These are phyloP conservation scores for Daldinia loculata DNA, from an alignment of 495 filamentous ascomycete species.

Conservation along the genomic window DNA sequence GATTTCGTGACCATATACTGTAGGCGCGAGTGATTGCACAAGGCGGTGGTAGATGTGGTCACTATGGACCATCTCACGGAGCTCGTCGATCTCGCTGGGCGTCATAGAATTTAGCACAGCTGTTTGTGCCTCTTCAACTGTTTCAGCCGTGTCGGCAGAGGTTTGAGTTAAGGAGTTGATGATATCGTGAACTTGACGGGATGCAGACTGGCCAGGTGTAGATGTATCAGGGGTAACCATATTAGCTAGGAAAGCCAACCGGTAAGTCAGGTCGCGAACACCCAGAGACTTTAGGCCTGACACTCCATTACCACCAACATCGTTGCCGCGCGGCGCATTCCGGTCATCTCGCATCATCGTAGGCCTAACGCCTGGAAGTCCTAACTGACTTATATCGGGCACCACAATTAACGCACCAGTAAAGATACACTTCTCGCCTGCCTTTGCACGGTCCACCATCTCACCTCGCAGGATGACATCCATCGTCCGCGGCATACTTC, in stretches of 20 bases:
- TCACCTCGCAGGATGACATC: constrained; percentile 98
- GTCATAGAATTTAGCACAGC: constrained; percentile 86
- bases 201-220: constrained; percentile 66
- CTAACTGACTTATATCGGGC: constrained; percentile 94
- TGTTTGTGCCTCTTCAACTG: constrained; percentile 86
- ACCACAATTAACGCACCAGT: constrained; percentile 96
- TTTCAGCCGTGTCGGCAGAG: constrained; percentile 66
- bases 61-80: constrained; percentile 91
- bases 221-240: constrained; percentile 95
- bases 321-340: constrained; percentile 74
- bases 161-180: constrained; percentile 81
- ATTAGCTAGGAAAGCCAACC: constrained; percentile 95
- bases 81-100: constrained; percentile 84
- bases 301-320: constrained; percentile 83
- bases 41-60: constrained; percentile 95
- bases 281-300: constrained; percentile 90
- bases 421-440: constrained; percentile 97
- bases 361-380: constrained; percentile 84
- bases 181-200: constrained; percentile 67
- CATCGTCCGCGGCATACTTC: constrained; percentile 98
- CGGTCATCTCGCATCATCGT: constrained; percentile 86
- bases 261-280: constrained; percentile 94
- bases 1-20: constrained; percentile 95
- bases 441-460: constrained; percentile 96
- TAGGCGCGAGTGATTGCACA: constrained; percentile 94